These are phyloP conservation scores for Hermanozyma aechmeae DNA, from an alignment of 805 yeast genomes.

Conservation along the genomic window DNA sequence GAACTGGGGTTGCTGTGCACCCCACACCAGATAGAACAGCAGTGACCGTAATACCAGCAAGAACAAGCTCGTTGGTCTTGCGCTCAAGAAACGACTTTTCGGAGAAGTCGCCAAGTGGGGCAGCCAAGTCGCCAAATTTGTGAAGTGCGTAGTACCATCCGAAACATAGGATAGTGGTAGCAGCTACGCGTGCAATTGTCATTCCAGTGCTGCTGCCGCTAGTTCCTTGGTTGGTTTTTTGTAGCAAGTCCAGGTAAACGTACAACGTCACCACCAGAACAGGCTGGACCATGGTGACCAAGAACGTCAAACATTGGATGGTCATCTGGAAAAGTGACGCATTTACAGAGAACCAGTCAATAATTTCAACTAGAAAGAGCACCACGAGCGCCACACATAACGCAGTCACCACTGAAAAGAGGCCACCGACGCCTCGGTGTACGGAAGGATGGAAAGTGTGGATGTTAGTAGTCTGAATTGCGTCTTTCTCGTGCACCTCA, in stretches of 20 bases:
- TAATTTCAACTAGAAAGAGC: conserved; percentile 28
- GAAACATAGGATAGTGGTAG: conserved; percentile 9
- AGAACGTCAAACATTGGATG: conserved; percentile 26
- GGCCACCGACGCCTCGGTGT: conserved; percentile 11
- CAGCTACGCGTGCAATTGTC: not conserved
- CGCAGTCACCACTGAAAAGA: conserved; percentile 22
- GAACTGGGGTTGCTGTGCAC: conserved; percentile 35
- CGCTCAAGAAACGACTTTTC: conserved; percentile 21
- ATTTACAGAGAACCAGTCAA: conserved; percentile 11
- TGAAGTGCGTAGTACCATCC: conserved; percentile 26
- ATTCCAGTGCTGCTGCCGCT: too few relatives aligned
- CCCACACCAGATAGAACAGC: conserved; percentile 46
- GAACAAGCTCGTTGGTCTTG: conserved; percentile 36
- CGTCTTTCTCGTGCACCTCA: conserved; percentile 5
- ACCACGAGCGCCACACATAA: conserved; percentile 22
- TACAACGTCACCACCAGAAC: conserved; percentile 23
- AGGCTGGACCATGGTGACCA: conserved; percentile 38
- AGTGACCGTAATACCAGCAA: conserved; percentile 42
- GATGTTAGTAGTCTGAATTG: conserved; percentile 1
- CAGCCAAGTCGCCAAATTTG: conserved; percentile 24
- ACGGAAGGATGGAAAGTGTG: not conserved
- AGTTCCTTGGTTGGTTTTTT: too few relatives aligned
- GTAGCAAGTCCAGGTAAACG: conserved; percentile 15
- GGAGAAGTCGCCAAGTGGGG: conserved; percentile 12
- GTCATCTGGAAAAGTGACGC: conserved; percentile 29